Percentiles rank a stretch among this genome's conserved stretches.
These are phyloP conservation scores for Neohortaea acidophila DNA, from an alignment of 495 filamentous ascomycete genomes.

Conservation along the genomic window DNA sequence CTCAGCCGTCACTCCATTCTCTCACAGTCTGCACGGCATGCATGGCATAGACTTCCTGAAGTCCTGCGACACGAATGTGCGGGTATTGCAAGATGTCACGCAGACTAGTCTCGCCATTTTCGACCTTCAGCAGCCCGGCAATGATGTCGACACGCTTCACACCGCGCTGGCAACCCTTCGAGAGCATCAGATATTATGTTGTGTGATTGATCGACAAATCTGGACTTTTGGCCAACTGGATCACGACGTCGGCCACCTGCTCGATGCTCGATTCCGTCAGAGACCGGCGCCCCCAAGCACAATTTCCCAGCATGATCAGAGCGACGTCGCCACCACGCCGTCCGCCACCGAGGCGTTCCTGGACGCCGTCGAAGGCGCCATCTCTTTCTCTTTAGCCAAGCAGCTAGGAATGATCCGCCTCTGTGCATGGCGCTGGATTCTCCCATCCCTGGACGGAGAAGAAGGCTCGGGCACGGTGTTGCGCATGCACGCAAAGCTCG, in stretches of 20 bases:
- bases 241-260: not conserved
- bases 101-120: not conserved
- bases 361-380: constrained; percentile 7
- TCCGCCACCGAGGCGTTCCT: constrained; percentile 3
- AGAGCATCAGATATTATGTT: constrained; percentile 3
- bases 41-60: constrained; percentile 25
- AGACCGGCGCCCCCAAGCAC: not conserved
- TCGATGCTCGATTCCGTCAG: not conserved
- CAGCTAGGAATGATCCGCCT: not conserved
- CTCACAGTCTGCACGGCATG: too few relatives aligned
- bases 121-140: not conserved
- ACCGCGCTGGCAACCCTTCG: constrained; percentile 2
- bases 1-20: too few relatives aligned
- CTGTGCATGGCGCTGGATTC: constrained; percentile 4
- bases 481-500: not conserved
- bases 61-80: constrained; percentile 24
- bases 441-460: not conserved
- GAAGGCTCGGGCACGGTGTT: not conserved
- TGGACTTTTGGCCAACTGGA: constrained; percentile 1
- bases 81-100: constrained; percentile 13
- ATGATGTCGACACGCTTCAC: not conserved
- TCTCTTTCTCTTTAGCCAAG: not conserved
- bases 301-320: not conserved
- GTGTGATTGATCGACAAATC: not conserved
- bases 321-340: not conserved